Conservation (phyloP, 2,329 filamentous ascomycete genomes). For the Neofusicoccum sp. region DNA sequence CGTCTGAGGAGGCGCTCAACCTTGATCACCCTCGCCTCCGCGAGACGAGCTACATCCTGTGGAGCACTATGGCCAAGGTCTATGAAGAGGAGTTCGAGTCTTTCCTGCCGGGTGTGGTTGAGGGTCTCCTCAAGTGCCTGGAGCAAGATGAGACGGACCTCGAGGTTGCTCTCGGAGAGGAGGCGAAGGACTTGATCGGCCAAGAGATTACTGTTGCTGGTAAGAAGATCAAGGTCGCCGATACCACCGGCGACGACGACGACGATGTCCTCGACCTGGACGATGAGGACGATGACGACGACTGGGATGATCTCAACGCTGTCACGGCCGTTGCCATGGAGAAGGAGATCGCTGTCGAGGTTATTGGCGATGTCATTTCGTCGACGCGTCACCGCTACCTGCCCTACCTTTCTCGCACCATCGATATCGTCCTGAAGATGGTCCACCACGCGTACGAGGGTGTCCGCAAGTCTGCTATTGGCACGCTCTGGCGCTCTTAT, state of each 20-base stretch:
- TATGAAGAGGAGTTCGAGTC: constrained; percentile 81
- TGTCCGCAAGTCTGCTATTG: constrained; percentile 85
- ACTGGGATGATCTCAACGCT: constrained; percentile 79
- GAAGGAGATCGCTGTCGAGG: constrained; percentile 96
- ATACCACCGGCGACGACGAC: constrained; percentile 56
- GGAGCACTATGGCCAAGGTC: constrained; percentile 91
- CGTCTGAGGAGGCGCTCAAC: constrained; percentile 85
- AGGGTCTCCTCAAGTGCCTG: constrained; percentile 78
- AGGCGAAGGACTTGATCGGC: constrained; percentile 70
- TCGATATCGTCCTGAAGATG: constrained; percentile 76
- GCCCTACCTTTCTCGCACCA: constrained; percentile 83
- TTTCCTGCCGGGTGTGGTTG: constrained; percentile 75
- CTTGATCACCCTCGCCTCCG: constrained; percentile 87
- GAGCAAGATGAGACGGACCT: constrained; percentile 85
- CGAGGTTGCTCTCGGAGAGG: constrained; percentile 71
- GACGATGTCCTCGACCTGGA: constrained; percentile 58
- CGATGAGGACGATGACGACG: constrained; percentile 78
- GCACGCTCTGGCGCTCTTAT: constrained; percentile 90
- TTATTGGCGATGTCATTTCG: constrained; percentile 87
- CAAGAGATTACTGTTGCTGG: constrained; percentile 75
- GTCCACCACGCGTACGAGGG: constrained; percentile 90
- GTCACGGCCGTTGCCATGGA: constrained; percentile 89
- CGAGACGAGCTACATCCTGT: constrained; percentile 96
- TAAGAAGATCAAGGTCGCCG: constrained; percentile 80
- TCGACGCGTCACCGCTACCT: constrained; percentile 78